These are phyloP conservation scores for Phytophthora pistaciae DNA, from an alignment of 352 stramenopile species.

Conservation along the genomic window DNA sequence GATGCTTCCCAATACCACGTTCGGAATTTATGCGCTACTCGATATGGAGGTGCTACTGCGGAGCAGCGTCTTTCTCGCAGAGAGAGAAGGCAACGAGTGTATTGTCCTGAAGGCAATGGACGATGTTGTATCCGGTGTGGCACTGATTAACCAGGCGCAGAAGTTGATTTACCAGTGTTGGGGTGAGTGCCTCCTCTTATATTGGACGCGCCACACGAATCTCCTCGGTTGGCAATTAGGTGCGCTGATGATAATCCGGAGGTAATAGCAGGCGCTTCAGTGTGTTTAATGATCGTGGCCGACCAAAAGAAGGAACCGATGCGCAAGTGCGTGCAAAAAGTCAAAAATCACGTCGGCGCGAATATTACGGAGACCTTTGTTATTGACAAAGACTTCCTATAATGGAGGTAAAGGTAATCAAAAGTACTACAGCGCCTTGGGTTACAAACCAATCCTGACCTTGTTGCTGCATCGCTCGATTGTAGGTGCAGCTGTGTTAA, in stretches of 20 bases:
- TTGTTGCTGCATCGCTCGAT: neutral
- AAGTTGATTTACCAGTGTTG: neutral
- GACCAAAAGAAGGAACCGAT: neutral
- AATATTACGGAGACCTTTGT: neutral
- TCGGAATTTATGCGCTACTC: neutral
- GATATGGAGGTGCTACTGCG: neutral
- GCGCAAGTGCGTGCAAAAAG: neutral
- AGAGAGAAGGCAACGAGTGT: neutral
- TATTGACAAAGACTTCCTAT: neutral
- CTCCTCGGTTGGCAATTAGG: neutral
- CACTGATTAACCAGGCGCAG: neutral
- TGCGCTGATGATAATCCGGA: neutral
- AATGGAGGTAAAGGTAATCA: neutral
- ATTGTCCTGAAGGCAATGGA: neutral
- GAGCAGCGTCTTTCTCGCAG: neutral
- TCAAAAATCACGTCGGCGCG: neutral
- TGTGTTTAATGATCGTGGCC: neutral
- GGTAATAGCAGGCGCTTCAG: neutral
- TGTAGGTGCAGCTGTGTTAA: neutral
- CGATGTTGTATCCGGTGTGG: neutral
- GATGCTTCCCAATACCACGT: neutral
- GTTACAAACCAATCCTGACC: neutral
- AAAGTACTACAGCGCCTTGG: neutral
- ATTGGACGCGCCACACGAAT: neutral
- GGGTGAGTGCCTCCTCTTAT: neutral